Conservation (phyloP, 768 basidiomycete genomes). For the Suillus brevipes region DNA sequence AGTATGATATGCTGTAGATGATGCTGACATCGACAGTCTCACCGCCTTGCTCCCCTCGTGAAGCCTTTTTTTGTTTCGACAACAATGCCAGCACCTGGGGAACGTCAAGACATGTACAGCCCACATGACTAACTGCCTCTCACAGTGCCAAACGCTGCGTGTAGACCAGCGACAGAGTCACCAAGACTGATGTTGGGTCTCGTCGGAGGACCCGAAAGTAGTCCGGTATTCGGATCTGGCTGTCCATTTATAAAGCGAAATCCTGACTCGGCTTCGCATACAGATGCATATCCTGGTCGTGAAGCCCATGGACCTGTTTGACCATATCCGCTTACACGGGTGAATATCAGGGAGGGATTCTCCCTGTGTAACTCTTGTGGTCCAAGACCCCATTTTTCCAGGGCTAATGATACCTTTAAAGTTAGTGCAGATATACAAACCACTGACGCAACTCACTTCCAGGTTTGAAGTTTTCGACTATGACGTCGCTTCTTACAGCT, state of each 20-base stretch:
- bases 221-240: slow-evolving; percentile 52
- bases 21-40: slow-evolving; percentile 76
- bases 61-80: slow-evolving; percentile 38
- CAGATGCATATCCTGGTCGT: slow-evolving; percentile 70
- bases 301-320: slow-evolving; percentile 75
- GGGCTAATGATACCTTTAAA: slow-evolving; percentile 38
- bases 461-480: slow-evolving; percentile 74
- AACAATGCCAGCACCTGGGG: slow-evolving; percentile 61
- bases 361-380: slow-evolving; percentile 60
- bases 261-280: slow-evolving; percentile 75
- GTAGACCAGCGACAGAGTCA: slow-evolving; percentile 69
- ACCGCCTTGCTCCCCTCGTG: slow-evolving; percentile 35
- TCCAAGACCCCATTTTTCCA: slow-evolving; percentile 70
- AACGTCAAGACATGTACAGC: not conserved
- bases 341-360: slow-evolving; percentile 88
- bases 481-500: slow-evolving; percentile 62
- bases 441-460: slow-evolving; percentile 50
- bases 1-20: slow-evolving; percentile 24
- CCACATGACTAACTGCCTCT: slow-evolving; percentile 16
- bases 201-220: slow-evolving; percentile 60
- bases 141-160: slow-evolving; percentile 74
- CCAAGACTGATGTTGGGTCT: slow-evolving; percentile 73
- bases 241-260: slow-evolving; percentile 74
- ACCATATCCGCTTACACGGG: slow-evolving; percentile 78
- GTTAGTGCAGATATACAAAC: not conserved